These are phyloP conservation scores for Teratosphaeria zuluensis DNA, from an alignment of 2,329 filamentous ascomycete species.

Conservation along the genomic window DNA sequence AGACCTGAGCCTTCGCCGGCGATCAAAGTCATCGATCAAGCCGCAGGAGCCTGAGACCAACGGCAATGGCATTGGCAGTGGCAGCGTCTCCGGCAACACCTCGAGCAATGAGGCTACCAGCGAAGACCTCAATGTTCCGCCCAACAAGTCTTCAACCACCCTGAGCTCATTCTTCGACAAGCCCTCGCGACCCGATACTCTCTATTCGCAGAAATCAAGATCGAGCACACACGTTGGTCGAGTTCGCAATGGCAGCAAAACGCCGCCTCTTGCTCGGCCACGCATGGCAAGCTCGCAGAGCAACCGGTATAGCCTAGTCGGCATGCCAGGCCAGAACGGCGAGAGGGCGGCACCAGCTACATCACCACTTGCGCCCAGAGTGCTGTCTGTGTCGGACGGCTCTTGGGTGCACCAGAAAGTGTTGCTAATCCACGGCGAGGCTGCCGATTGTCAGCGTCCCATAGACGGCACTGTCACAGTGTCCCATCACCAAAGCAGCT, in stretches of 20 bases:
- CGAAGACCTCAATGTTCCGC: constrained; percentile 24
- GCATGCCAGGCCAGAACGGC: constrained; percentile 14
- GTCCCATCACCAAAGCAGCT: constrained; percentile 72
- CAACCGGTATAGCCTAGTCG: constrained; percentile 51
- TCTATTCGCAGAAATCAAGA: constrained; percentile 55
- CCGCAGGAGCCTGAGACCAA: constrained; percentile 27
- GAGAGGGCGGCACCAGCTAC: constrained; percentile 29
- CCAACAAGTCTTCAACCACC: constrained; percentile 42
- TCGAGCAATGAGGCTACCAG: constrained; percentile 16
- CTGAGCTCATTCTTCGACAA: constrained; percentile 50
- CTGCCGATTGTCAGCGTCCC: constrained; percentile 62
- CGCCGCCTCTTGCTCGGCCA: constrained; percentile 29
- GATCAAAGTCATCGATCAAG: constrained; percentile 65
- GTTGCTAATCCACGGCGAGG: constrained; percentile 68
- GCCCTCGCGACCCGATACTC: constrained; percentile 64
- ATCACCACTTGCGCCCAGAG: constrained; percentile 71
- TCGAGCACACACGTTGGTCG: constrained; percentile 49
- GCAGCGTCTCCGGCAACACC: constrained; percentile 32
- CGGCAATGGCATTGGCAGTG: constrained; percentile 9
- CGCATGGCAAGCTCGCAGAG: constrained; percentile 21
- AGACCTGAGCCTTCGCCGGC: constrained; percentile 55
- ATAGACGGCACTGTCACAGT: constrained; percentile 74
- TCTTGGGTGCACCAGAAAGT: constrained; percentile 92
- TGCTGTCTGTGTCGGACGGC: constrained; percentile 69
- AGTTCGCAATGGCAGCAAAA: constrained; percentile 33